These are phyloP conservation scores for Staphylotrichum longicolle DNA, from an alignment of 495 filamentous ascomycete species.

Conservation along the genomic window DNA sequence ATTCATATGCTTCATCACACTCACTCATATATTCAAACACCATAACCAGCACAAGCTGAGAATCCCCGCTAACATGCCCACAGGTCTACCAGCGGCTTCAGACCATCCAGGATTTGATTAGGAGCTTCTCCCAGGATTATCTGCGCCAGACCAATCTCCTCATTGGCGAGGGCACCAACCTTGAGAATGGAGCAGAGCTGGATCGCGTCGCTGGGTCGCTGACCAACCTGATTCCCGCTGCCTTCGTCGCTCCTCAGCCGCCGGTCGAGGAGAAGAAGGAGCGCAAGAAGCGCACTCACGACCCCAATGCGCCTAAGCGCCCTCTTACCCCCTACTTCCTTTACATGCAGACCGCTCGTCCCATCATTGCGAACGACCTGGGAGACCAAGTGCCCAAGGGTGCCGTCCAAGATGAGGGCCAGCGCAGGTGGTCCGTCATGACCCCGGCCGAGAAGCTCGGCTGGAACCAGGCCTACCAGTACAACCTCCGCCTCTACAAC, in stretches of 20 bases:
- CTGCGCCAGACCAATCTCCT: slow-evolving; percentile 78
- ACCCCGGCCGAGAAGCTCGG: slow-evolving; percentile 64
- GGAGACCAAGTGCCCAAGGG: slow-evolving; percentile 67
- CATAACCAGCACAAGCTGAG: background rate
- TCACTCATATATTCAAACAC: no score
- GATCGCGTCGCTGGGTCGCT: slow-evolving; percentile 51
- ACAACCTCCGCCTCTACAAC: slow-evolving; percentile 74
- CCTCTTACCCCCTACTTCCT: slow-evolving; percentile 93
- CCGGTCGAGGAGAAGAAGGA: slow-evolving; percentile 68
- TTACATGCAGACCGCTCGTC: slow-evolving; percentile 80
- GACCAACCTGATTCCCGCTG: slow-evolving; percentile 32
- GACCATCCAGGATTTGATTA: slow-evolving; percentile 69
- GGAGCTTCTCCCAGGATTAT: slow-evolving; percentile 73
- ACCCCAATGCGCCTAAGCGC: slow-evolving; percentile 92
- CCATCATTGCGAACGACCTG: slow-evolving; percentile 72
- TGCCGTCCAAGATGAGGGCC: slow-evolving; percentile 79
- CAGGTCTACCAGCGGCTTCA: slow-evolving; percentile 73
- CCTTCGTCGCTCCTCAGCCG: slow-evolving; percentile 38
- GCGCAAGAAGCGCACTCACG: slow-evolving; percentile 82
- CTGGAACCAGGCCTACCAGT: slow-evolving; percentile 71
- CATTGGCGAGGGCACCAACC: slow-evolving; percentile 58
- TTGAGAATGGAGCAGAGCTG: slow-evolving; percentile 50
- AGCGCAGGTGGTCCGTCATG: slow-evolving; percentile 78
- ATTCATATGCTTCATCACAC: background rate
- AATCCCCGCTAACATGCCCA: slow-evolving; percentile 29